Base-by-base conservation (phyloP, 2,329 filamentous ascomycete species). In the Penicillium sp. region DNA sequence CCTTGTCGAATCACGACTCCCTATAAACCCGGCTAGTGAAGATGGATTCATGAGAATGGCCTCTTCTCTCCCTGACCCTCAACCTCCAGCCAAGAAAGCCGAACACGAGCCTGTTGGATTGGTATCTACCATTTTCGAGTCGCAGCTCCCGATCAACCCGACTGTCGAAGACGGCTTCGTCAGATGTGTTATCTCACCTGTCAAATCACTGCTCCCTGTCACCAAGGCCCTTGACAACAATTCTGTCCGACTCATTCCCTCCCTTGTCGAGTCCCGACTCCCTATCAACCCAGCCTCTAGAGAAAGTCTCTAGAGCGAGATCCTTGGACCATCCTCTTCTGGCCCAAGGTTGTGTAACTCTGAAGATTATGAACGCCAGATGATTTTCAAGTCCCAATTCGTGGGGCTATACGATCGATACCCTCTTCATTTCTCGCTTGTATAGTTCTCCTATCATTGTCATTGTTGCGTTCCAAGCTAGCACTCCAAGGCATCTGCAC, bases 221-320 rank as follows among this genome's bases (percentile, higher is more conserved):
- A 37, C n/a, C 24, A 44, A 16, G 27, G n/a, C 19, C 48, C n/a
- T 14, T 46, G 31, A 52, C 48, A 39, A 52, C 39, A 21, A 3
- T 11, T 42, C 39, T 2, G n/a, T 37, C 49, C 24, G 16, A 21
- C 31, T 19, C 24, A 31, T 29, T 6, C 24, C 49, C 19, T 63
- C 56, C 43, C 55, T 65, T 37, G 48, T 55, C 19, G 58, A 57
- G 26, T 65, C 62, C 11, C 58, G 61, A 54, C 54, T 71, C 35
- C 69, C 69, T 13, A 71, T 71, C 55, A 71, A 71, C 39, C 70
- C 70, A 16, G 65, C 65, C 49, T 68, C 66, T 52, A 55, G 57
- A 47, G 58, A 65, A 57, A 57, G 31, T 49, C 37, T 55, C 52
- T 50, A 52, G 51, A 56, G 37, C 59, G 49, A 52, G 54, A 49